phyloP scores from a whole-genome alignment of 495 filamentous ascomycete genomes.

The Daldinia concentrica region DNA sequence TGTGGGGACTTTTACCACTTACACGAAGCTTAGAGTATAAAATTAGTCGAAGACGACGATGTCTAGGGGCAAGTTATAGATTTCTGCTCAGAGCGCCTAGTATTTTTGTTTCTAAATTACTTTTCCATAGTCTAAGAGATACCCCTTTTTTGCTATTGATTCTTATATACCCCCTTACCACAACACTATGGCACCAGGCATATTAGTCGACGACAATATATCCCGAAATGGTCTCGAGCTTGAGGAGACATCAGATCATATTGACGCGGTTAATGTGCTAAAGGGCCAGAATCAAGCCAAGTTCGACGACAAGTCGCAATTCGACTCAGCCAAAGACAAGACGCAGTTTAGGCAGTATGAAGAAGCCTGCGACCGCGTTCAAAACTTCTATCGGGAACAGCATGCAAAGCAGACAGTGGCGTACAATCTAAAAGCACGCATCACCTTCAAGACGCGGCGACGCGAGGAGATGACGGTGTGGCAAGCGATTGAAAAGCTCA shows the following conservation, averaged over 20 bases:
- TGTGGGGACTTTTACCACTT: conserved; percentile 32
- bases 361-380: conserved; percentile 79
- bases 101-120: not conserved
- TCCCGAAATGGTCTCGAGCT: conserved; percentile 74
- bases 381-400: conserved; percentile 84
- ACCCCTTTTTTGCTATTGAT: conserved; percentile 4
- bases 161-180: not conserved
- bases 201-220: conserved; percentile 42
- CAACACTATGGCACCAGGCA: conserved; percentile 44
- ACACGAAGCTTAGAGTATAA: conserved; percentile 31
- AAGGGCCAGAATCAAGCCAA: conserved; percentile 56
- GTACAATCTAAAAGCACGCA: conserved; percentile 80
- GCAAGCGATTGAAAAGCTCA: conserved; percentile 90
- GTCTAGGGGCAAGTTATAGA: not conserved
- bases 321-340: conserved; percentile 83
- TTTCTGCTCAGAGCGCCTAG: not conserved
- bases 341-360: conserved; percentile 81
- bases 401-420: conserved; percentile 86
- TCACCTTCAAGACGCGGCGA: conserved; percentile 69
- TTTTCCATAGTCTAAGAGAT: conserved; percentile 4
- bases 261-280: conserved; percentile 83
- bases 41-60: conserved; percentile 4
- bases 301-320: conserved; percentile 70
- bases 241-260: conserved; percentile 80
- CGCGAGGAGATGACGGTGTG: conserved; percentile 83